Evolutionary conservation across 768 basidiomycete genomes (phyloP).

Genomic region (Mycena pura): DNA sequence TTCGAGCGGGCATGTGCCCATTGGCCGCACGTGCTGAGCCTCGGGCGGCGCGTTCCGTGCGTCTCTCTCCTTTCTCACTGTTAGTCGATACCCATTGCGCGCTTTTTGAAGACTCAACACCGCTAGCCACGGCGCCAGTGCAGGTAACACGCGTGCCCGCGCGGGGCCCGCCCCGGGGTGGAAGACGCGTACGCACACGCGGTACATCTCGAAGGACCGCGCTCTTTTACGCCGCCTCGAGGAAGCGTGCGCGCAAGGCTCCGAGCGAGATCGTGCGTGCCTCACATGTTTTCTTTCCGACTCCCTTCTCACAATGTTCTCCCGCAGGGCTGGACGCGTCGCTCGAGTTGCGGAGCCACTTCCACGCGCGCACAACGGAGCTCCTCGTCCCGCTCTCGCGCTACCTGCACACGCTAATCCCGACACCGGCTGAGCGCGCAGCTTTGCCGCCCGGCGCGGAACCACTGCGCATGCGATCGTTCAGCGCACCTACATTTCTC

Average conservation of each 20-base stretch:
- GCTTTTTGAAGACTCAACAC: constrained; percentile 27
- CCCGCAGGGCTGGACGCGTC: constrained; percentile 64
- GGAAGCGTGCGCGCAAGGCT: constrained; percentile 55
- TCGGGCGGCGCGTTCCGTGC: constrained; percentile 60
- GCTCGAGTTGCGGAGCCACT: constrained; percentile 76
- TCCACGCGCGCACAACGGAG: constrained; percentile 83
- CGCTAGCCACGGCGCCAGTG: constrained; percentile 23
- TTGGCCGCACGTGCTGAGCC: constrained; percentile 85
- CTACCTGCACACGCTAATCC: constrained; percentile 89
- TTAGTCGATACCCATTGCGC: constrained; percentile 14
- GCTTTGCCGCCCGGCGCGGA: constrained; percentile 38
- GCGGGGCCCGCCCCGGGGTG: constrained; percentile 74
- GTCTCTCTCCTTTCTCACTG: neutral
- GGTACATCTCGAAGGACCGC: constrained; percentile 87
- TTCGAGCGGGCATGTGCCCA: constrained; percentile 80
- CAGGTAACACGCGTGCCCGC: constrained; percentile 32
- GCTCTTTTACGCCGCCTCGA: constrained; percentile 76
- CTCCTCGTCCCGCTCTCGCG: constrained; percentile 89
- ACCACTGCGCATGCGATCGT: constrained; percentile 66
- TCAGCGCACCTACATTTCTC: constrained; percentile 73
- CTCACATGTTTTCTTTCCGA: constrained; percentile 7
- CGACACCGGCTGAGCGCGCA: constrained; percentile 63
- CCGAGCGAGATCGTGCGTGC: constrained; percentile 58
- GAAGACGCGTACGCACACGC: constrained; percentile 79
- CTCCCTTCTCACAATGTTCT: neutral